phyloP scores from a whole-genome alignment of 768 basidiomycete species.

The Russula sp. region DNA sequence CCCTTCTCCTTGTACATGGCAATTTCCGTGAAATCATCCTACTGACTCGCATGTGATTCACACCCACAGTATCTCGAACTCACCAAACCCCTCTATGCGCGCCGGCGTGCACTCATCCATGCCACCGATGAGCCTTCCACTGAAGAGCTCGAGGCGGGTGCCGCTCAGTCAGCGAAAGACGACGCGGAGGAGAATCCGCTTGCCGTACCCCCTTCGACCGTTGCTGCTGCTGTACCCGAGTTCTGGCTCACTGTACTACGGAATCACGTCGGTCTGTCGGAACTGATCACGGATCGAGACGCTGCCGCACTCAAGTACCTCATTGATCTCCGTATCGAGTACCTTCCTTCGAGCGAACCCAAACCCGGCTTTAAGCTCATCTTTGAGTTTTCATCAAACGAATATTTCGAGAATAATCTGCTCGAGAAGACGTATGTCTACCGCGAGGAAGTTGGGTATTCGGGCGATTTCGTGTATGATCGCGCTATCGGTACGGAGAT shows the following conservation, averaged over 20 bases:
- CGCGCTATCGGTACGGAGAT: slow-evolving; percentile 86
- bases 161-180: slow-evolving; percentile 64
- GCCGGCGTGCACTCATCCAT: slow-evolving; percentile 75
- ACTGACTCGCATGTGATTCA: slow-evolving; percentile 2
- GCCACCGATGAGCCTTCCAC: slow-evolving; percentile 64
- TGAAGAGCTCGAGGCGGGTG: slow-evolving; percentile 80
- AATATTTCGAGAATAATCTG: slow-evolving; percentile 77
- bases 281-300: slow-evolving; percentile 91
- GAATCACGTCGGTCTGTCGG: slow-evolving; percentile 80
- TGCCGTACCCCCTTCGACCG: slow-evolving; percentile 24
- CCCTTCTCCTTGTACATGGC: background rate
- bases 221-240: slow-evolving; percentile 64
- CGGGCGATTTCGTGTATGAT: slow-evolving; percentile 96
- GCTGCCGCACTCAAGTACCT: slow-evolving; percentile 78
- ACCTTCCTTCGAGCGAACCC: slow-evolving; percentile 54
- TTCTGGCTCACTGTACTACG: slow-evolving; percentile 98
- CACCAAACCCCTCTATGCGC: slow-evolving; percentile 80
- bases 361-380: slow-evolving; percentile 89
- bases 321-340: slow-evolving; percentile 71
- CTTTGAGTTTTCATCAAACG: slow-evolving; percentile 77
- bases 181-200: slow-evolving; percentile 63
- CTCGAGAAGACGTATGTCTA: slow-evolving; percentile 95
- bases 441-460: slow-evolving; percentile 86
- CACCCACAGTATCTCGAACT: slow-evolving; percentile 57
- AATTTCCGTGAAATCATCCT: background rate